Base-by-base conservation (phyloP, 139 green algal species). In the Yamagishiella unicocca region DNA sequence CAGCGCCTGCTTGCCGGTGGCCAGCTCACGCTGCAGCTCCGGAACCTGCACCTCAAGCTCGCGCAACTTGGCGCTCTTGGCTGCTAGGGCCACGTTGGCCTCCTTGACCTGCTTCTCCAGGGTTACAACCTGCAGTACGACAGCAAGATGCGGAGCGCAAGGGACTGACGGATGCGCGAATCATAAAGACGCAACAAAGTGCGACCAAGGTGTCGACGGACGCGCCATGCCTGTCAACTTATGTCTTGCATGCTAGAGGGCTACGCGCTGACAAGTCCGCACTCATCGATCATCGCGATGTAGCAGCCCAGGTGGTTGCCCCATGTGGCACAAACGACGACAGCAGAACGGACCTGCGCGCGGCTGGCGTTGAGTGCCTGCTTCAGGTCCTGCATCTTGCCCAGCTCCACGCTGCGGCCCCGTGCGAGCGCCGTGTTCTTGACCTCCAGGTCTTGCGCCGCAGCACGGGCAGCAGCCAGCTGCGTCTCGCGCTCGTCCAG, bases 21-120 rank as follows among this genome's bases (percentile, higher is more conserved):
- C 81, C 81, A 87, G 31, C 62, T 87, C 81, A 31, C 35, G 31
- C 64, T 79, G 64, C 62, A 87, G 81, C 81, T 42, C 81, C 43
- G 81, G 81, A 45, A 87, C 81, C 81, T 78, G 64, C 62, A 79
- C 64, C 81, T 87, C 81, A 19, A 87, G 81, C 81, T 87, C 81
- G 27, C 45, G n/a, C n/a, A 87, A 64, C 31, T 7, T 4, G 8
- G 81, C 81, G 81, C 31, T 55, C 81, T 87, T 87, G 46, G 45
- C 64, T 0, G 45, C 81, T 64, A 87, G 81, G 21, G 81, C 81
- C 29, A 53, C 45, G 81, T 87, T 87, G 81, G 81, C 81, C 81
- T 87, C 81, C 42, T 50, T 46, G 1, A 87, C 81, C 31, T 75
- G 45, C n/a, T 53, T 46, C 81, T 87, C 81, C 7, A 87, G 81